Percentiles rank a stretch among this genome's conserved stretches.
Conservation (phyloP, 345 rosid species). For the Aegle marmelos region DNA sequence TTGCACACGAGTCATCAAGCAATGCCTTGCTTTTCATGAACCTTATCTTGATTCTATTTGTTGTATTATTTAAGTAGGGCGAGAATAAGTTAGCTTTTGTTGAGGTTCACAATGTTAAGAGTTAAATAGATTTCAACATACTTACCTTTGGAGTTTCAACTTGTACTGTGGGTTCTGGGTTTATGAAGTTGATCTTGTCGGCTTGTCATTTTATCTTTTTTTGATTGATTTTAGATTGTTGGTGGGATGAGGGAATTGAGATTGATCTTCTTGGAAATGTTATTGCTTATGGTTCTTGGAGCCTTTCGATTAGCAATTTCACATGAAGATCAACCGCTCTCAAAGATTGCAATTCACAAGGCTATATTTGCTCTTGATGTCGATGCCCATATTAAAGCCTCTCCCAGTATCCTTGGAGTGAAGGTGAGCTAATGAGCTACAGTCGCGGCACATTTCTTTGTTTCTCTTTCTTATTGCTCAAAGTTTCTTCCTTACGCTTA, state of each 20-base stretch:
- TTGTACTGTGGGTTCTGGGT: not conserved
- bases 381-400: slow-evolving; percentile 49
- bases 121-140: too few species aligned
- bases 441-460: not conserved
- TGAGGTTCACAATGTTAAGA: not conserved
- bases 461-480: not conserved
- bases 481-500: not conserved
- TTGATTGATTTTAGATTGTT: slow-evolving; percentile 20
- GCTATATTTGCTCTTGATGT: slow-evolving; percentile 29
- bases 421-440: slow-evolving; percentile 25
- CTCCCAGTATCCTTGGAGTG: slow-evolving; percentile 51
- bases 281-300: slow-evolving; percentile 39
- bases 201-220: not conserved
- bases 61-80: not conserved
- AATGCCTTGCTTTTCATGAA: not conserved
- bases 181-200: not conserved
- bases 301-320: slow-evolving; percentile 38
- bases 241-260: slow-evolving; percentile 22
- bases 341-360: slow-evolving; percentile 46
- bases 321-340: slow-evolving; percentile 56
- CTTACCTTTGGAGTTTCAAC: not conserved
- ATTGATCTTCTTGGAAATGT: slow-evolving; percentile 23
- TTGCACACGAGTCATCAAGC: not conserved
- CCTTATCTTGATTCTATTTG: too few species aligned
- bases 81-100: not conserved